A percentile compares a stretch with the other conserved stretches of the same genome.
These are phyloP conservation scores for Cystobasidium pallidum DNA, from an alignment of 1,284 basidiomycete genomes.

Conservation along the genomic window DNA sequence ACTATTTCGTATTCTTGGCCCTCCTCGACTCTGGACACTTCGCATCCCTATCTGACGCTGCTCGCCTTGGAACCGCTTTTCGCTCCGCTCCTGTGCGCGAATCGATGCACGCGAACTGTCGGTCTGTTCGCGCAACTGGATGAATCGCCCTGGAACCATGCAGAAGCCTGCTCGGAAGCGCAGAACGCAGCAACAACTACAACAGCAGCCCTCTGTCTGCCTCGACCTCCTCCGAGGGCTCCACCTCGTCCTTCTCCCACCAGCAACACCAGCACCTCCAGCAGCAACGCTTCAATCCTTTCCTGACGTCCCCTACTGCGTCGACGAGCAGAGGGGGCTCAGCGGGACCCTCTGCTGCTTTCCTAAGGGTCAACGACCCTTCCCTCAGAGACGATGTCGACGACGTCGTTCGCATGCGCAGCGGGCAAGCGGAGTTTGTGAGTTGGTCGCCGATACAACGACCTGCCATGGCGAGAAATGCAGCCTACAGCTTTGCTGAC, in stretches of 20 bases:
- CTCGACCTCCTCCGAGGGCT: background rate
- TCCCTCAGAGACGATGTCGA: constrained; percentile 18
- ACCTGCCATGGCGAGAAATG: background rate
- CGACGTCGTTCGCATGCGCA: constrained; percentile 30
- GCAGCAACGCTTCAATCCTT: constrained; percentile 22
- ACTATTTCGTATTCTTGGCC: too few species aligned
- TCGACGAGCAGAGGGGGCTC: background rate
- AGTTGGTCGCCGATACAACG: background rate
- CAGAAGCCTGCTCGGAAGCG: constrained; percentile 11
- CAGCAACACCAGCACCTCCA: constrained; percentile 11
- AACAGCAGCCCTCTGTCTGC: constrained; percentile 10
- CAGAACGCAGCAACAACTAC: constrained; percentile 6
- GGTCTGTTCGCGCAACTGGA: too few species aligned
- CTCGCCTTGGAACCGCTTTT: background rate
- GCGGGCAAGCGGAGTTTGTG: constrained; percentile 34
- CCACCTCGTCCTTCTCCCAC: background rate
- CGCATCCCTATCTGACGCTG: too few species aligned
- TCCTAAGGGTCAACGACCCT: constrained; percentile 30
- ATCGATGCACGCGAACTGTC: background rate
- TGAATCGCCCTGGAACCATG: background rate
- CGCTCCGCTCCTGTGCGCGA: background rate
- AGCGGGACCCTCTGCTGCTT: constrained; percentile 24
- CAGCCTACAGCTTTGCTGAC: too few species aligned
- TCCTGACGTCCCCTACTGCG: constrained; percentile 13
- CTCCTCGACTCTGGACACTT: too few species aligned